A percentile compares a stretch with the other conserved stretches of the same genome.
These are phyloP conservation scores for Drechslerella coelobrocha DNA, from an alignment of 2,329 filamentous ascomycete species.

Conservation along the genomic window DNA sequence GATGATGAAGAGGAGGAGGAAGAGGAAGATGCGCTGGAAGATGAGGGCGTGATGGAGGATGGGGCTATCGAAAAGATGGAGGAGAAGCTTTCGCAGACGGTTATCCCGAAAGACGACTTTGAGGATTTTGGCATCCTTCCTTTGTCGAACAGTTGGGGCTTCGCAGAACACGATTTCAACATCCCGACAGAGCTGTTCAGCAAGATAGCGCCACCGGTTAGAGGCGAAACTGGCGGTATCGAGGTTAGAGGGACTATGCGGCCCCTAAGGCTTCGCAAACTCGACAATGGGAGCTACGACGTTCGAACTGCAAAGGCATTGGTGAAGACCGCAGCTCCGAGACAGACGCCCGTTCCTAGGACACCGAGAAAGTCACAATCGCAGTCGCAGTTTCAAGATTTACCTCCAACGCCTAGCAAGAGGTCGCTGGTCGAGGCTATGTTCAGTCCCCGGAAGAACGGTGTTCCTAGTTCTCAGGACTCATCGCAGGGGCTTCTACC, in stretches of 20 bases:
- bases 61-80: constrained; percentile 23
- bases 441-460: constrained; percentile 47
- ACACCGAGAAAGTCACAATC: constrained; percentile 31
- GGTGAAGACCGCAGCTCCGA: constrained; percentile 10
- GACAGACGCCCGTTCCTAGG: constrained; percentile 10
- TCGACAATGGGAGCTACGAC: constrained; percentile 30
- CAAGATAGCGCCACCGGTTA: constrained; percentile 34
- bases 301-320: constrained; percentile 31
- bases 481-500: constrained; percentile 17
- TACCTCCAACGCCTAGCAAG: constrained; percentile 33
- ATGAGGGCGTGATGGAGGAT: constrained; percentile 58
- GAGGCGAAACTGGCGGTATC: constrained; percentile 12
- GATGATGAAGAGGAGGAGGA: constrained; percentile 64
- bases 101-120: constrained; percentile 33
- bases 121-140: constrained; percentile 38
- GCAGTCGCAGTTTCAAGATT: constrained; percentile 30
- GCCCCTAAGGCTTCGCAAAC: constrained; percentile 19
- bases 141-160: constrained; percentile 25
- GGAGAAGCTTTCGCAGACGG: constrained; percentile 26
- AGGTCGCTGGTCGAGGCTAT: constrained; percentile 37
- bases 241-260: constrained; percentile 20
- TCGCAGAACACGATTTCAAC: constrained; percentile 57
- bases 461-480: constrained; percentile 22
- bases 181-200: constrained; percentile 56
- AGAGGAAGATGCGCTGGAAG: constrained; percentile 55